A percentile compares a stretch with the other conserved stretches of the same genome.
Conservation (phyloP, 1,139 yeast genomes). For the Candida tropicalis region DNA sequence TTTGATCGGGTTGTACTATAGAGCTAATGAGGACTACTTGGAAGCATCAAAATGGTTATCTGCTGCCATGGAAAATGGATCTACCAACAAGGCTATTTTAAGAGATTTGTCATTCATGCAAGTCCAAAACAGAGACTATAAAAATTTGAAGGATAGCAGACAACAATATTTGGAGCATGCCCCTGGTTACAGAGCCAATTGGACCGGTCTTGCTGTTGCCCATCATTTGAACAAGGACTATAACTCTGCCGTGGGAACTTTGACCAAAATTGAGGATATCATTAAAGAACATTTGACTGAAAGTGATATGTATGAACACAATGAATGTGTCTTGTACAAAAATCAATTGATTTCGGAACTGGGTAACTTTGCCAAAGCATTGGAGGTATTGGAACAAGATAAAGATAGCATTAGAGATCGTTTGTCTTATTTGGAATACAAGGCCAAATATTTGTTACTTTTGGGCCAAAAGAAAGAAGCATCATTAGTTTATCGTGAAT, state of each 20-base stretch:
- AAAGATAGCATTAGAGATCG: constrained; percentile 63
- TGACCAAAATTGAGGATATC: constrained; percentile 72
- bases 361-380: constrained; percentile 67
- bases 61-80: constrained; percentile 77
- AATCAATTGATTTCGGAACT: constrained; percentile 63
- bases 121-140: constrained; percentile 76
- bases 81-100: constrained; percentile 75
- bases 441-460: constrained; percentile 58
- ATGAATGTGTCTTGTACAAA: constrained; percentile 78
- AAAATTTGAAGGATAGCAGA: constrained; percentile 63
- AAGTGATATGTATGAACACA: constrained; percentile 72
- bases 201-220: constrained; percentile 90
- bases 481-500: constrained; percentile 62
- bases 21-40: constrained; percentile 66
- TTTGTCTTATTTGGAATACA: constrained; percentile 62
- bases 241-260: constrained; percentile 68
- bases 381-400: constrained; percentile 59
- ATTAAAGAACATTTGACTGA: constrained; percentile 69
- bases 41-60: constrained; percentile 83
- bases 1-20: constrained; percentile 80
- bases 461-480: constrained; percentile 59
- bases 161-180: constrained; percentile 69
- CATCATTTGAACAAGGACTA: constrained; percentile 74
- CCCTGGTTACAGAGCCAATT: constrained; percentile 86
- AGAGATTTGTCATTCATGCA: constrained; percentile 84